Evolutionary conservation across 495 filamentous ascomycete species (phyloP).

Genomic region (Penicillium daleae): DNA sequence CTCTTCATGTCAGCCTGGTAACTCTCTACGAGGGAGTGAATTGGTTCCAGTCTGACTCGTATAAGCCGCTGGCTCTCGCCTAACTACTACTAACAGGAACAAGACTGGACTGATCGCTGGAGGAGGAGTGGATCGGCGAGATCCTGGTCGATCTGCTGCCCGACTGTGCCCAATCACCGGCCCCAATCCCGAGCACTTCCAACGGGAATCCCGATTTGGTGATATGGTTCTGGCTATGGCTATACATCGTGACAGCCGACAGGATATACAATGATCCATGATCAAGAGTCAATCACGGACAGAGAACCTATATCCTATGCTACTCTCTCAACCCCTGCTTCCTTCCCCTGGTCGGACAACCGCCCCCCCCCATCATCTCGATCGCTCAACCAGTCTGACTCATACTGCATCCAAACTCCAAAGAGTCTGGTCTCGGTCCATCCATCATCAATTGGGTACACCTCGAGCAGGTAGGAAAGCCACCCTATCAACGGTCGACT

Average conservation of each 20-base stretch:
- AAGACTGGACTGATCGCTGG: too few relatives aligned
- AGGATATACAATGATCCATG: not conserved
- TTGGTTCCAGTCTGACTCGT: too few relatives aligned
- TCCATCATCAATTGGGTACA: not conserved
- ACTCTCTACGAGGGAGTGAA: too few relatives aligned
- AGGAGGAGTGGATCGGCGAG: not conserved
- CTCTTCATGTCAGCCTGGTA: too few relatives aligned
- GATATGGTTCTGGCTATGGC: too few relatives aligned
- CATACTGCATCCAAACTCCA: not conserved
- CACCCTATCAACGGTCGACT: not conserved
- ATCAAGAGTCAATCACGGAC: not conserved
- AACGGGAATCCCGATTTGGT: too few relatives aligned
- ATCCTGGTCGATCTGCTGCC: conserved; percentile 23
- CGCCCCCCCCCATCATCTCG: not conserved
- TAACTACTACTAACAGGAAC: too few relatives aligned
- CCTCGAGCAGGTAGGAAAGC: not conserved
- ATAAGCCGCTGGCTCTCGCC: too few relatives aligned
- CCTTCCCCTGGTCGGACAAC: not conserved
- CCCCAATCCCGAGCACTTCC: too few relatives aligned
- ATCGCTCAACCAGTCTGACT: not conserved
- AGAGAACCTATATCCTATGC: not conserved
- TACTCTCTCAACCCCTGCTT: not conserved
- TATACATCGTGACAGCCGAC: too few relatives aligned
- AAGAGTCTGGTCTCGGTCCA: not conserved
- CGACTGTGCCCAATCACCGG: conserved; percentile 28